Evolutionary conservation across 2,329 filamentous ascomycete species (phyloP).

Genomic region (Phaeomoniella chlamydospora): DNA sequence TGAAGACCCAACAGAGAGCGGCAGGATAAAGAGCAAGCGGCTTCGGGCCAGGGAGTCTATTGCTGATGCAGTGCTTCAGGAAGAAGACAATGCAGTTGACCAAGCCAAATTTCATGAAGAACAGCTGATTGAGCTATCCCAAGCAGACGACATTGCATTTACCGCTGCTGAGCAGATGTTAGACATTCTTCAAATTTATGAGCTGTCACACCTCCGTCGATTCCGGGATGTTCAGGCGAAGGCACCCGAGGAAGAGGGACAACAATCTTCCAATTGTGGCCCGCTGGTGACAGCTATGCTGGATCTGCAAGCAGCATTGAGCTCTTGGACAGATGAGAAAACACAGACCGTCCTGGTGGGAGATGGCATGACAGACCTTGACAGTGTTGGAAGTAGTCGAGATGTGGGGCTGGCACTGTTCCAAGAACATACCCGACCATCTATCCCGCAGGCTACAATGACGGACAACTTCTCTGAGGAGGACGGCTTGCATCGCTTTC

Average conservation of each 20-base stretch:
- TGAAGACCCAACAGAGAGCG: conserved; percentile 41
- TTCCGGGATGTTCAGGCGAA: background rate
- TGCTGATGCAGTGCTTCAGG: conserved; percentile 27
- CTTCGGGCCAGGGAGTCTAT: conserved; percentile 45
- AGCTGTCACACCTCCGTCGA: conserved; percentile 23
- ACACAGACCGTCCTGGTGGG: conserved; percentile 27
- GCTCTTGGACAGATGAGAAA: conserved; percentile 30
- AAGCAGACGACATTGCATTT: conserved; percentile 44
- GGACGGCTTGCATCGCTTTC: conserved; percentile 23
- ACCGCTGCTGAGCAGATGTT: conserved; percentile 38
- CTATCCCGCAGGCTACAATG: conserved; percentile 21
- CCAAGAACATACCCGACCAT: conserved; percentile 38
- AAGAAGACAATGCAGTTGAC: conserved; percentile 35
- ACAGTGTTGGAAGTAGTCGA: conserved; percentile 10
- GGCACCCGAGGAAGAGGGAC: conserved; percentile 18
- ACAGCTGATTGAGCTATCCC: conserved; percentile 35
- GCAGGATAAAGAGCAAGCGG: conserved; percentile 44
- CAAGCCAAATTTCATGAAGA: conserved; percentile 39
- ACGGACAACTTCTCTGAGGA: conserved; percentile 24
- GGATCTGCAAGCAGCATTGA: conserved; percentile 28
- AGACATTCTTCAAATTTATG: conserved; percentile 33
- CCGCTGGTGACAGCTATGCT: conserved; percentile 15
- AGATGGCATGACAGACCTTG: conserved; percentile 32
- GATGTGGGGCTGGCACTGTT: conserved; percentile 37
- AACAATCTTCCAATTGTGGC: conserved; percentile 10